phyloP scores from a whole-genome alignment of 1,284 basidiomycete genomes.

The Rhizoctonia solani region DNA sequence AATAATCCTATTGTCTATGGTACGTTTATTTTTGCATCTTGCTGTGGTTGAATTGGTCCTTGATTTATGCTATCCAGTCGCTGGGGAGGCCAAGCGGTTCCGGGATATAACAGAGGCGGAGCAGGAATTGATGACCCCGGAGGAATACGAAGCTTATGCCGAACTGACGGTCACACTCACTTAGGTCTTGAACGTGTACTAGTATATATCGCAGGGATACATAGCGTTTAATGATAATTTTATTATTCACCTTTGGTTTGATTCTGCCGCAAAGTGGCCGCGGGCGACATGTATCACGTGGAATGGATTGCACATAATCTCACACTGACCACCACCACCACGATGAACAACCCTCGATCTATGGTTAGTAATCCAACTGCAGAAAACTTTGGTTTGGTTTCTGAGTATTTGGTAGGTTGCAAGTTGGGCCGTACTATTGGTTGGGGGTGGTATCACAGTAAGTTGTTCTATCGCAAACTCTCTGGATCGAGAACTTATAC shows the following conservation, averaged over 20 bases:
- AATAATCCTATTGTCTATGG: slow-evolving; percentile 69
- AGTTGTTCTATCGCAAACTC: not conserved
- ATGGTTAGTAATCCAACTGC: not conserved
- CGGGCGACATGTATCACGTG: not conserved
- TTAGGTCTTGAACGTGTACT: not conserved
- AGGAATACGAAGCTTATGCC: slow-evolving; percentile 73
- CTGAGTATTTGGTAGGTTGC: not conserved
- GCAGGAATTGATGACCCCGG: slow-evolving; percentile 80
- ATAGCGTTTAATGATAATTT: not conserved
- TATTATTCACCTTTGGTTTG: too few species aligned
- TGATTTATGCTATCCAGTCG: not conserved
- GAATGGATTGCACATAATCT: not conserved
- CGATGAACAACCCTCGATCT: slow-evolving; percentile 29
- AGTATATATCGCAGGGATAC: not conserved
- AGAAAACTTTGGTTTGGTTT: not conserved
- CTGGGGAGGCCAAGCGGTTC: slow-evolving; percentile 34
- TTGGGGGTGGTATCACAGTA: slow-evolving; percentile 27
- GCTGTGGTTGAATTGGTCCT: not conserved
- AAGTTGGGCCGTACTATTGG: slow-evolving; percentile 10
- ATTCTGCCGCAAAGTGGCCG: too few species aligned
- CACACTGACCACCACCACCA: not conserved
- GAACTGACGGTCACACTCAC: slow-evolving; percentile 17
- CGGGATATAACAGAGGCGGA: slow-evolving; percentile 70
- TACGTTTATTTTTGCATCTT: slow-evolving; percentile 45
- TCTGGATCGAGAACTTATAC: not conserved